Evolutionary conservation across 805 yeast species (phyloP).

Genomic region (Suhomyces tanzawaensis): DNA sequence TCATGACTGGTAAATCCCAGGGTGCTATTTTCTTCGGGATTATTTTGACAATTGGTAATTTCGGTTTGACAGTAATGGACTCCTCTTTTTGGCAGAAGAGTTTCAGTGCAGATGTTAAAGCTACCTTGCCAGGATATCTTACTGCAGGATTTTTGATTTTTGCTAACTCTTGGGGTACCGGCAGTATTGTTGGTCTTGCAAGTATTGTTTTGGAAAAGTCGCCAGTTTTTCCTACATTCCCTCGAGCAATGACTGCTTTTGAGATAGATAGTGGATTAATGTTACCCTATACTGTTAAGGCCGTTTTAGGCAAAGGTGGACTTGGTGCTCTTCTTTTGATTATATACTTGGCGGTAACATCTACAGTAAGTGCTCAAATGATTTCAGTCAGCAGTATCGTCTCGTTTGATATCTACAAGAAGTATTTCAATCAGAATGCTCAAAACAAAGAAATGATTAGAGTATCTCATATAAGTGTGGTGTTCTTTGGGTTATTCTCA

Average conservation of each 20-base stretch:
- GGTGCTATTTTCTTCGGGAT: slow-evolving; percentile 93
- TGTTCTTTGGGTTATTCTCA: slow-evolving; percentile 59
- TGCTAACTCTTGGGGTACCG: slow-evolving; percentile 79
- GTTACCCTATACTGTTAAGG: slow-evolving; percentile 75
- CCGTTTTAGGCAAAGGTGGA: slow-evolving; percentile 83
- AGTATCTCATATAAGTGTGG: slow-evolving; percentile 66
- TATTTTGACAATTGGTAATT: slow-evolving; percentile 82
- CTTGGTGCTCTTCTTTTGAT: slow-evolving; percentile 77
- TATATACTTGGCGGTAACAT: slow-evolving; percentile 89
- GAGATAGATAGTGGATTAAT: slow-evolving; percentile 83
- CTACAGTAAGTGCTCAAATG: slow-evolving; percentile 89
- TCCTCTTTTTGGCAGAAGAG: slow-evolving; percentile 90
- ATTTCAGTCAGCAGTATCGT: slow-evolving; percentile 83
- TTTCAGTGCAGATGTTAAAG: slow-evolving; percentile 77
- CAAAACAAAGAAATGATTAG: slow-evolving; percentile 67
- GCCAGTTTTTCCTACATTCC: slow-evolving; percentile 79
- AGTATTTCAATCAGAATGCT: slow-evolving; percentile 77
- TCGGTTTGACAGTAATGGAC: slow-evolving; percentile 84
- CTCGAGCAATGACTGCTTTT: slow-evolving; percentile 57
- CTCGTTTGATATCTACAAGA: slow-evolving; percentile 83
- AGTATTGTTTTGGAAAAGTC: slow-evolving; percentile 68
- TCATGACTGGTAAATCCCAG: slow-evolving; percentile 80
- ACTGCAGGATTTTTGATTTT: slow-evolving; percentile 91
- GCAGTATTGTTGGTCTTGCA: slow-evolving; percentile 86
- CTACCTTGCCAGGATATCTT: slow-evolving; percentile 84